Evolutionary conservation across 108 stramenopile species (phyloP), one percentile per base, ranked within the genome.

Genomic region (Conticribra guillardii): DNA sequence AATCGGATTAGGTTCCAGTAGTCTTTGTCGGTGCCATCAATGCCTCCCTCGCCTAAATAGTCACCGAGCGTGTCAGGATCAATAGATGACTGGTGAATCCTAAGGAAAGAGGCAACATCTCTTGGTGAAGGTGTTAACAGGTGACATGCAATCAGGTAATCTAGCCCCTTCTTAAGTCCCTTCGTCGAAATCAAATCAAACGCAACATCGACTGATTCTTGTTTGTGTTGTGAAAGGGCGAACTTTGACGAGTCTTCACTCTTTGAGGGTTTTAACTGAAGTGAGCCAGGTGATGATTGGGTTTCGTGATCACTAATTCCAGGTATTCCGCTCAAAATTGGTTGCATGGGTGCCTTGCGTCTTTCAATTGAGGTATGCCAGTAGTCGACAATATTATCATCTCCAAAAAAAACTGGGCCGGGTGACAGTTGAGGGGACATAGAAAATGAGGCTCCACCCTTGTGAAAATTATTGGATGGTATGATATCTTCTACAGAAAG

Each of bases 1-100:
- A 88, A 94, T 8, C 96, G 90, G 53, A 98, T 96, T 32, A 88
- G 61, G 63, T 96, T 96, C 84, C 86, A 96, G 60, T 89, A 93
- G 50, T 98, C 96, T 52, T 67, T 87, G 80, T 96, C 92, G 3
- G 65, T 64, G 18, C 54, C 79, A 48, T 84, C 86, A 8, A 66
- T 60, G 7, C 92, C 93, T 46, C 86, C 88, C 73, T 96, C 96
- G 19, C 93, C 94, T 21, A 99, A 72, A 69, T 95, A 99, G 18
- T 89, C 90, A 27, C 98, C 98, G 54, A 99, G 90, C 61, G 76
- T 71, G 28, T 52, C 72, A 9, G 94, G 81, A 71, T 98, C 87
- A 23, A 98, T 74, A 15, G 82, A 73, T 24, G 81, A 72, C 56
- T 90, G 84, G 74, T 99, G 91, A 24, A 98, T 66, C 27, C 96